A percentile compares a stretch with the other conserved stretches of the same genome.
These are phyloP conservation scores for Microsporum ferrugineum DNA, from an alignment of 2,329 filamentous ascomycete genomes.

Conservation along the genomic window DNA sequence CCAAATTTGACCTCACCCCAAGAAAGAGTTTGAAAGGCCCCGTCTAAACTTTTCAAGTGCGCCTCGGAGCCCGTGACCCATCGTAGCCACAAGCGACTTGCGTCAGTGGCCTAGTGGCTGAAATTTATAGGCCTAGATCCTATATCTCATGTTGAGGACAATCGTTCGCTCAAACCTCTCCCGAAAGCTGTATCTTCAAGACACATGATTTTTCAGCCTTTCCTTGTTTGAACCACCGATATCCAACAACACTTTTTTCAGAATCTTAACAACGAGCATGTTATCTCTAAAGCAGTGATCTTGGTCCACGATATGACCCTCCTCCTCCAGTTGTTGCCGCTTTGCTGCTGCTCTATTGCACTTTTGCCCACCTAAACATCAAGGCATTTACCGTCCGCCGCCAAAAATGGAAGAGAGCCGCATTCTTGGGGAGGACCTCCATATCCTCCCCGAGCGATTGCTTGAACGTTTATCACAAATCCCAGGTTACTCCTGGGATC, in stretches of 20 bases:
- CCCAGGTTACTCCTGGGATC: slow-evolving; percentile 66
- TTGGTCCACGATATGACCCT: not conserved
- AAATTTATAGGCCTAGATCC: not conserved
- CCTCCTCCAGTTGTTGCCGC: not conserved
- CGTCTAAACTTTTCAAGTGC: not conserved
- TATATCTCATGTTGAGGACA: not conserved
- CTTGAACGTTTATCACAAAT: slow-evolving; percentile 63
- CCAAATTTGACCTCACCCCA: not conserved
- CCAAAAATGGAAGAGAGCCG: slow-evolving; percentile 19
- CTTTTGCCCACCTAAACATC: not conserved
- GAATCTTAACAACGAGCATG: not conserved
- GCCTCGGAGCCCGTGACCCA: not conserved
- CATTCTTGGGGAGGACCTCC: slow-evolving; percentile 37
- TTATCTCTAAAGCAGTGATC: not conserved
- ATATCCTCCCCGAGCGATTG: slow-evolving; percentile 52
- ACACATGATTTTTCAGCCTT: not conserved
- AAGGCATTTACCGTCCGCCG: not conserved
- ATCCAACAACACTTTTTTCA: not conserved
- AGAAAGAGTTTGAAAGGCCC: not conserved
- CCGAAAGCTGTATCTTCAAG: not conserved
- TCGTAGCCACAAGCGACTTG: not conserved
- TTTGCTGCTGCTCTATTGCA: not conserved
- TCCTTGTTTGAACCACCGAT: not conserved
- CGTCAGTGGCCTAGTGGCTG: not conserved
- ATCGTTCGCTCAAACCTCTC: not conserved